Base-by-base conservation (phyloP, 2,329 filamentous ascomycete species). In the Fusarium succisae region DNA sequence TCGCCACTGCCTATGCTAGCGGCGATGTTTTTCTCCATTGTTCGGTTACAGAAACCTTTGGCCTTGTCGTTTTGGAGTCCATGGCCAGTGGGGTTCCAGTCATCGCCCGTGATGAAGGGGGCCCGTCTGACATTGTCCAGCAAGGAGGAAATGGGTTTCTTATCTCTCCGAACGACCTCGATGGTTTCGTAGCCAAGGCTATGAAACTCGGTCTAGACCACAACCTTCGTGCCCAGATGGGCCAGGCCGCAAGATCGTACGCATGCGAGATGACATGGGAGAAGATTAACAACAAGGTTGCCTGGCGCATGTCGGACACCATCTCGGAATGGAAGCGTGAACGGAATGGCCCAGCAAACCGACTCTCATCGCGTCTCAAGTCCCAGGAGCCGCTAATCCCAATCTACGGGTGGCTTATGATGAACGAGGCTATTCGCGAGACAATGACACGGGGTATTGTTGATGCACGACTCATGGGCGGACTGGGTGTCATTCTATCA, bases 11-110 rank as follows among this genome's bases (percentile, higher is more conserved):
- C 15, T 94, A 93, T 73, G 91, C 92, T 5, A 89, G 88, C 8
- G 91, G 88, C 2, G 91, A 93, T 77, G 74, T 93, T n/a, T 93
- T 93, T 78, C 81, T 93, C 20, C 91, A 93, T 81, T 92, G 91
- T 81, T 93, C 90, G 28, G 84, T 93, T 65, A 93, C 91, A 2
- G 91, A 93, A 80, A 93, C 91, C 0, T 93, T 93, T 79, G 91
- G 91, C 1, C 83, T 93, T 15, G 91, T 93, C 1, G 91, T 93
- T 4, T 83, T 93, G 5, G 91, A 93, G 80, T 89, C 90, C 7
- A 93, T 93, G 91, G 91, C 91, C 1, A 92, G 90, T 71, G 91
- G 91, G 6, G 86, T 94, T 6, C 91, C 91, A 0, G 91, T 93
- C 30, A 85, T 93, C 59, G 91, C 91, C 6, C 86, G 92, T 51